Evolutionary conservation across 768 basidiomycete genomes (phyloP).

Genomic region (Suillus americanus): DNA sequence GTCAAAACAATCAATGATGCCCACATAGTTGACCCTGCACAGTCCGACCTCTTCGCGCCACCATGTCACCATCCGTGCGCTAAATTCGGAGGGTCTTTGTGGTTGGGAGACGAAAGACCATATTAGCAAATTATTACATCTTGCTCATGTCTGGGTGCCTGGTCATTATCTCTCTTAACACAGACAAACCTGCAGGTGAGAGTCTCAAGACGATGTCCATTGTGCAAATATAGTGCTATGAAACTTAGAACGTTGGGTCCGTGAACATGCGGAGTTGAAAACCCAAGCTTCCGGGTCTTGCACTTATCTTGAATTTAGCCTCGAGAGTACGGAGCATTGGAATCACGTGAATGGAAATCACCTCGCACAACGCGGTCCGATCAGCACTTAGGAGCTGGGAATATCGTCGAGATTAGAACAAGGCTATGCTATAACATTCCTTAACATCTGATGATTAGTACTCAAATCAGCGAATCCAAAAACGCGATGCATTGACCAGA

Average conservation of each 20-base stretch:
- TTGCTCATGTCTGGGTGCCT: slow-evolving; percentile 3
- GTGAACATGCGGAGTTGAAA: background rate
- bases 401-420: slow-evolving; percentile 23
- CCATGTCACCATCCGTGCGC: background rate
- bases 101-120: background rate
- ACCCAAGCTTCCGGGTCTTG: background rate
- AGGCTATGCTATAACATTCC: slow-evolving; percentile 26
- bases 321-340: background rate
- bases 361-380: slow-evolving; percentile 14
- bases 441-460: slow-evolving; percentile 15
- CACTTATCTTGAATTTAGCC: background rate
- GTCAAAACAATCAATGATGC: background rate
- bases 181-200: slow-evolving; percentile 1
- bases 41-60: slow-evolving; percentile 5
- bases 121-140: slow-evolving; percentile 2
- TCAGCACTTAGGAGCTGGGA: slow-evolving; percentile 12
- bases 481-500: slow-evolving; percentile 2
- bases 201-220: background rate
- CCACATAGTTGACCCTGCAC: background rate
- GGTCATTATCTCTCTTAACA: background rate
- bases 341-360: background rate
- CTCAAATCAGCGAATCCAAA: slow-evolving; percentile 9
- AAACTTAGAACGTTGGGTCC: background rate
- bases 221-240: slow-evolving; percentile 5
- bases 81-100: slow-evolving; percentile 1